Evolutionary conservation across 2,329 filamentous ascomycete species (phyloP).

Genomic region (Colletotrichum graminicola): DNA sequence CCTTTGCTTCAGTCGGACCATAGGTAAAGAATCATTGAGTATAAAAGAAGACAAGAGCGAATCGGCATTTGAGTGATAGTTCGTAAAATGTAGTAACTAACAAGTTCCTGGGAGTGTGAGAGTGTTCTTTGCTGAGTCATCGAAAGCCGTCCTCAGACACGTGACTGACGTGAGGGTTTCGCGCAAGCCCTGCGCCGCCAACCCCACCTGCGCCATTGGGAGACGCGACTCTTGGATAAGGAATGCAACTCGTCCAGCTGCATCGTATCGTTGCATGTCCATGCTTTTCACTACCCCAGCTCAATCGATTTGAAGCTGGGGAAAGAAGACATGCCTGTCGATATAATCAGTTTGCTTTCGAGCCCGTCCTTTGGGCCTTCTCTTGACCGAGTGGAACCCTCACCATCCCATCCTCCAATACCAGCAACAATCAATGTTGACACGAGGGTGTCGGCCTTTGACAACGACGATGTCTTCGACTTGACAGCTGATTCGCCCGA

Average conservation of each 20-base stretch:
- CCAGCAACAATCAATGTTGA: neutral
- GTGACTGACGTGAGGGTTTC: constrained; percentile 27
- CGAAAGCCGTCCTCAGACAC: neutral
- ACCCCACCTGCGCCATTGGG: constrained; percentile 16
- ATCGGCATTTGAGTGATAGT: neutral
- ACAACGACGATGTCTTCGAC: constrained; percentile 42
- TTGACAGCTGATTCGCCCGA: constrained; percentile 38
- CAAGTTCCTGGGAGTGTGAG: neutral
- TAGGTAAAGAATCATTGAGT: neutral
- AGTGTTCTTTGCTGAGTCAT: neutral
- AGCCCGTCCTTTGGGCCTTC: constrained; percentile 45
- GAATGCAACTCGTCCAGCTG: neutral
- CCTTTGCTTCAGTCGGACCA: neutral
- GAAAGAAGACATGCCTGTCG: constrained; percentile 47
- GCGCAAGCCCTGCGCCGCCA: constrained; percentile 8
- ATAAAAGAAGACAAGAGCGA: neutral
- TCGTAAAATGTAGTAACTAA: neutral
- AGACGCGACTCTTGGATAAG: constrained; percentile 19
- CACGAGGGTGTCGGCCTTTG: neutral
- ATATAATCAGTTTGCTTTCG: constrained; percentile 53
- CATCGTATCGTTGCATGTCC: neutral
- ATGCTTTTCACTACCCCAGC: neutral
- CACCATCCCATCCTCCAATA: constrained; percentile 3
- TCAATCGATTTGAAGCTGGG: neutral
- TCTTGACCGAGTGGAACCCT: constrained; percentile 13